These are phyloP conservation scores for Pilasporangium apinafurcum DNA, from an alignment of 352 stramenopile genomes.

Conservation along the genomic window DNA sequence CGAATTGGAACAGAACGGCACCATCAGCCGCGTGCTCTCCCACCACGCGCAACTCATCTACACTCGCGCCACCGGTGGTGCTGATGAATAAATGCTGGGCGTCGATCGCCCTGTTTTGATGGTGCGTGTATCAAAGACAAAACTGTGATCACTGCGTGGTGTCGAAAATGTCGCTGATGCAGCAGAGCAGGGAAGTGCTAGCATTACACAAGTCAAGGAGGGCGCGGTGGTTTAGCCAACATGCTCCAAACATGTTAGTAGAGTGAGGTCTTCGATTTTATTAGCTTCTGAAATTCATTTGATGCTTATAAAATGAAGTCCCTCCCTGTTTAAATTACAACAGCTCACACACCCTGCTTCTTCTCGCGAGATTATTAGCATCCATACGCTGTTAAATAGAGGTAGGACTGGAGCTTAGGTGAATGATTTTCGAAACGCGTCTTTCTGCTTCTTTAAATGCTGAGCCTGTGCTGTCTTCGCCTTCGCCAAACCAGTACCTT, in stretches of 20 bases:
- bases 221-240: neutral
- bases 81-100: constrained; percentile 47
- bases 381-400: neutral
- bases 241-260: constrained; percentile 5
- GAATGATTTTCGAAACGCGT: constrained; percentile 29
- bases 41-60: constrained; percentile 98
- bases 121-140: neutral
- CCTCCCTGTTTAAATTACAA: constrained; percentile 61
- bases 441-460: constrained; percentile 31
- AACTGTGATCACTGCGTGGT: too few species aligned
- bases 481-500: constrained; percentile 18
- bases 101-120: constrained; percentile 3
- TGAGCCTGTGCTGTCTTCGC: constrained; percentile 22
- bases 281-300: constrained; percentile 1
- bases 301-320: constrained; percentile 28
- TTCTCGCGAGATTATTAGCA: too few species aligned
- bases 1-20: constrained; percentile 94
- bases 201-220: too few species aligned
- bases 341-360: too few species aligned
- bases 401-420: neutral
- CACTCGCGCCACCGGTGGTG: constrained; percentile 89
- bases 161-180: too few species aligned
- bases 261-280: constrained; percentile 8
- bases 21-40: constrained; percentile 93
- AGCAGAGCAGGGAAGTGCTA: too few species aligned